Evolutionary conservation across 2,329 filamentous ascomycete species (phyloP).

Genomic region (Stachybotrys chartarum): DNA sequence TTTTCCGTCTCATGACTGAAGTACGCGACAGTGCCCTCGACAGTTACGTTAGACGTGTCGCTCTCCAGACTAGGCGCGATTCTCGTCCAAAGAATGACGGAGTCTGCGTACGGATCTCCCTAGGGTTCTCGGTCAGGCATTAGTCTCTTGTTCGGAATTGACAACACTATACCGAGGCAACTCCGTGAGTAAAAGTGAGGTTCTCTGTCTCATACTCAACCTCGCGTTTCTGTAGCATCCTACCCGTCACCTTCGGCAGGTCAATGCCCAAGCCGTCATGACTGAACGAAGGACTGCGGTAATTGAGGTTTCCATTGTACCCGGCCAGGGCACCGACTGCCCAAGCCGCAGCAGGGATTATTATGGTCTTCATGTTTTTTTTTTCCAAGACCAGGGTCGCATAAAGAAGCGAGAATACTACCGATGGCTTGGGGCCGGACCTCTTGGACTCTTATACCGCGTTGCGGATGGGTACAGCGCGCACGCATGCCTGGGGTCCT

Average conservation of each 20-base stretch:
- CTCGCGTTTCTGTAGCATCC: slow-evolving; percentile 23
- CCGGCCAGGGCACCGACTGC: not conserved
- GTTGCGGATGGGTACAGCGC: too few species aligned
- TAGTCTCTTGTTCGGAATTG: not conserved
- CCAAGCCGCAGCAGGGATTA: too few species aligned
- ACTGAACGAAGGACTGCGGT: slow-evolving; percentile 57
- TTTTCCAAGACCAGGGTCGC: too few species aligned
- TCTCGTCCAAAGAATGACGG: slow-evolving; percentile 49
- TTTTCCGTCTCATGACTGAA: slow-evolving; percentile 40
- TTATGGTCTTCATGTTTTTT: too few species aligned
- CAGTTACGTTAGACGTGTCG: slow-evolving; percentile 35
- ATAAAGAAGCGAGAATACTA: too few species aligned
- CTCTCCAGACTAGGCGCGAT: slow-evolving; percentile 28
- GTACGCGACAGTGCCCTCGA: slow-evolving; percentile 32
- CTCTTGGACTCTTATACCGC: too few species aligned
- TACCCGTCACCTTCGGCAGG: slow-evolving; percentile 39
- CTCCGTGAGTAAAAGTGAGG: slow-evolving; percentile 59
- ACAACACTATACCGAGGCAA: slow-evolving; percentile 25
- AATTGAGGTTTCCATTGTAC: slow-evolving; percentile 52
- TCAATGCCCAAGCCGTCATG: slow-evolving; percentile 58
- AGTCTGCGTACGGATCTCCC: slow-evolving; percentile 45
- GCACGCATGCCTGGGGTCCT: too few species aligned
- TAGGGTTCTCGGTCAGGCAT: not conserved
- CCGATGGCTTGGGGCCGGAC: too few species aligned
- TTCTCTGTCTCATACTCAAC: slow-evolving; percentile 32